phyloP scores from a whole-genome alignment of 1,139 yeast species.

The Taphrina wiesneri region DNA sequence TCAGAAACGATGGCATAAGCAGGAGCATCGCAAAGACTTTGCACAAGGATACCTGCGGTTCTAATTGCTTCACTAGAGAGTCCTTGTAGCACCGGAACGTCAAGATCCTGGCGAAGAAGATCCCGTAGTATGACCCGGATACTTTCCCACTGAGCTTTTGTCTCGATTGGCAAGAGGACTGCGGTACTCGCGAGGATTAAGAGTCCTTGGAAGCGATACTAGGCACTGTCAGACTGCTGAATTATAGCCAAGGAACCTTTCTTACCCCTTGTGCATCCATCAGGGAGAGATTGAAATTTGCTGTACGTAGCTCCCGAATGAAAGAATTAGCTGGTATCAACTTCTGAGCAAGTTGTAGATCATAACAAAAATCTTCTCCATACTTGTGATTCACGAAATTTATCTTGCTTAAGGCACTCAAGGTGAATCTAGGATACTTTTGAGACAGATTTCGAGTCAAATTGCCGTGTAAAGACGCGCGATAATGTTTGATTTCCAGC shows the following conservation, averaged over 20 bases:
- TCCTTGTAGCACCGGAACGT: background rate
- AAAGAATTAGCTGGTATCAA: slow-evolving; percentile 54
- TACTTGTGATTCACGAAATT: slow-evolving; percentile 54
- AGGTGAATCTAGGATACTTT: slow-evolving; percentile 53
- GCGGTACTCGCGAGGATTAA: background rate
- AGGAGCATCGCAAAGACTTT: background rate
- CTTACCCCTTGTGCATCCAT: slow-evolving; percentile 57
- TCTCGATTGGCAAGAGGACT: background rate
- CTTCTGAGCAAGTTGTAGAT: slow-evolving; percentile 63
- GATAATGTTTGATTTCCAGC: slow-evolving; percentile 49
- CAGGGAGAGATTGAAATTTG: slow-evolving; percentile 65
- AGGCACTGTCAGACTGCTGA: background rate
- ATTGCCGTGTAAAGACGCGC: slow-evolving; percentile 53
- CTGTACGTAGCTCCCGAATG: slow-evolving; percentile 57
- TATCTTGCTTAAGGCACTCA: slow-evolving; percentile 58
- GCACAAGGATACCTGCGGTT: background rate
- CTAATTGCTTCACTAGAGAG: background rate
- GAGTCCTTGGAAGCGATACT: background rate
- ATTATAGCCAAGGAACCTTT: background rate
- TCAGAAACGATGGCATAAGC: background rate
- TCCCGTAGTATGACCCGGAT: background rate
- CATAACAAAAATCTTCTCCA: slow-evolving; percentile 60
- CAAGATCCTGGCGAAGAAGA: background rate
- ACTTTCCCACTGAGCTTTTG: background rate
- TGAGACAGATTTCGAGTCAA: slow-evolving; percentile 52